phyloP scores from a whole-genome alignment of 2,329 filamentous ascomycete species.

The Lachnellula willkommii region DNA sequence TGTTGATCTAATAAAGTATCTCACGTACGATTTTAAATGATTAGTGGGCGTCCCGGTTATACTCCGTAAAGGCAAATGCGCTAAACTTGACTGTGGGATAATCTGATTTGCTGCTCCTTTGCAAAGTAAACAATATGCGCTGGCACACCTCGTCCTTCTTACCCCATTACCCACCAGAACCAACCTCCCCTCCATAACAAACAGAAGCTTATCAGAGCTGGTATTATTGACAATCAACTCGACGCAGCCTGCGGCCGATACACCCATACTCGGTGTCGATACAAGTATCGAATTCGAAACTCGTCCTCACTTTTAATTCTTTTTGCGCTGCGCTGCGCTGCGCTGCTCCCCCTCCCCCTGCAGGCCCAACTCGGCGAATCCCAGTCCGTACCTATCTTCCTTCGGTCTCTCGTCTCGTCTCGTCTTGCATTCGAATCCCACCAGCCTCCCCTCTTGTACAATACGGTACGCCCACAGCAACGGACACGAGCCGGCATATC shows the following conservation, averaged over 20 bases:
- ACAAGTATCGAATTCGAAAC: not conserved
- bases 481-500: slow-evolving; percentile 4
- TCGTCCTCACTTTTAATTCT: not conserved
- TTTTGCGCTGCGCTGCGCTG: not conserved
- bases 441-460: slow-evolving; percentile 8
- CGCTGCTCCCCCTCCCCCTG: not conserved
- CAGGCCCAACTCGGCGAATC: slow-evolving; percentile 1
- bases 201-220: not conserved
- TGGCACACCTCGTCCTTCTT: not conserved
- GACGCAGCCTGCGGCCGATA: not conserved
- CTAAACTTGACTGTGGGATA: no score
- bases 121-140: not conserved
- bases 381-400: not conserved
- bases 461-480: not conserved
- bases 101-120: not conserved
- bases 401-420: not conserved
- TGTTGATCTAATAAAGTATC: not conserved
- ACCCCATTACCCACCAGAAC: not conserved
- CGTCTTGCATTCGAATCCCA: not conserved
- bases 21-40: not conserved
- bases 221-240: not conserved
- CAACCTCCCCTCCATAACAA: no score
- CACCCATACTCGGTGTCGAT: not conserved
- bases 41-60: not conserved
- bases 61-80: not conserved